phyloP scores from a whole-genome alignment of 768 basidiomycete species.

The Panaeolus cyanescens region DNA sequence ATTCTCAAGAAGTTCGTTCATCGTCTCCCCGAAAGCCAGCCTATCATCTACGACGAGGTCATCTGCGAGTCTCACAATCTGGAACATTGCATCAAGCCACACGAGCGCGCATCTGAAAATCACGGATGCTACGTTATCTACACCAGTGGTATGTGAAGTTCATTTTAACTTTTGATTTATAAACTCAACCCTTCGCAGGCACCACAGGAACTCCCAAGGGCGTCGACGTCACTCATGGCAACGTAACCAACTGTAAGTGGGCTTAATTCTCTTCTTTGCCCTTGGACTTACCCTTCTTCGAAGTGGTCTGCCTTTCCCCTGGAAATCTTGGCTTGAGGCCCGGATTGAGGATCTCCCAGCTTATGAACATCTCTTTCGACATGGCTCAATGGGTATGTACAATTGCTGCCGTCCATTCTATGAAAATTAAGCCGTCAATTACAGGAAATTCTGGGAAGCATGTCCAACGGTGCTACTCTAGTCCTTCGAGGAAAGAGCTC shows the following conservation, averaged over 20 bases:
- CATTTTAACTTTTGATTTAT: no score
- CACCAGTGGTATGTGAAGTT: conserved; percentile 34
- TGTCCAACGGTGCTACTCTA: conserved; percentile 54
- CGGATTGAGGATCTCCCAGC: conserved; percentile 45
- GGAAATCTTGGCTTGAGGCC: conserved; percentile 49
- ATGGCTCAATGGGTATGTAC: conserved; percentile 40
- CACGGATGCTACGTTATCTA: conserved; percentile 47
- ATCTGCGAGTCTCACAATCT: background rate
- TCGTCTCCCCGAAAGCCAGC: conserved; percentile 1
- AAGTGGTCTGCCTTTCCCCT: conserved; percentile 43
- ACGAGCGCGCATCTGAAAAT: conserved; percentile 11
- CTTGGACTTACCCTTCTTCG: background rate
- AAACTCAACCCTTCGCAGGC: background rate
- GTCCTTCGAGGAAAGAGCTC: conserved; percentile 53
- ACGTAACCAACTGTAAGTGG: conserved; percentile 35
- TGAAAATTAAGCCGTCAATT: background rate
- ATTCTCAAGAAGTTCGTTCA: conserved; percentile 32
- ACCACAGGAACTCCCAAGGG: conserved; percentile 32
- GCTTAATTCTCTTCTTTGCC: conserved; percentile 10
- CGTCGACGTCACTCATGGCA: conserved; percentile 44
- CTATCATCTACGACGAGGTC: background rate
- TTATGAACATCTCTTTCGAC: conserved; percentile 51
- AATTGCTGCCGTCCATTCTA: background rate
- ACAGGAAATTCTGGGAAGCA: conserved; percentile 44
- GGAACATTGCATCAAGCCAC: background rate